Base-by-base conservation (phyloP, 2,329 filamentous ascomycete genomes). In the Colletotrichum musae region DNA sequence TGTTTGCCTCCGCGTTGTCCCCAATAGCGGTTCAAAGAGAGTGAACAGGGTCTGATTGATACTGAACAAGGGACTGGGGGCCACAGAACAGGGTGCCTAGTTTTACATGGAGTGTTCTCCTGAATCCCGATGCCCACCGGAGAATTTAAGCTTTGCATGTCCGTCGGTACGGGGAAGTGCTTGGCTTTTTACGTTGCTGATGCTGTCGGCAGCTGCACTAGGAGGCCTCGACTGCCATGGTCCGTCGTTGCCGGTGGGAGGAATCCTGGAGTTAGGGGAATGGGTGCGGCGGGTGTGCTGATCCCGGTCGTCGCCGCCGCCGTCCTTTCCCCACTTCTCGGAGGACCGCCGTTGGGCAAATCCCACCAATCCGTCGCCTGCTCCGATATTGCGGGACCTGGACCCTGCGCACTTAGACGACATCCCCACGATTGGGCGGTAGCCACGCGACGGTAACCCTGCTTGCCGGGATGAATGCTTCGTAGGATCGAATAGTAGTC, bases 141-240 rank as follows among this genome's bases (percentile, higher is more conserved):
- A 61, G 57, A 66, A 66, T 61, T 54, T 53, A 61, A 61, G 63
- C 48, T 66, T 60, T 59, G 32, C 24, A 59, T 9, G 54, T 65
- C 56, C 62, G 54, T 60, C 56, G 36, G 48, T 36, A 45, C 48
- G 16, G 48, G n/a, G 48, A 18, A 51, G 48, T 18, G 16, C 18
- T 16, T 16, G 43, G 43, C 16, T 6, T 18, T 47, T 47, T 24
- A 24, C 21, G 21, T 4, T 24, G 7, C 16, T 47, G 13, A 47
- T 16, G 16, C 18, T 47, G 43, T 16, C 18, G 18, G n/a, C 21
- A 18, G 39, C 10, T 32, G 1, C 28, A 32, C 28, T 32, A 32
- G 4, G 5, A 6, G 4, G 7, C 6, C 6, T 6, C 39, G 10
- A 41, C 39, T 6, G 39, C 39, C 39, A 43, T 43, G 39, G 21